Evolutionary conservation across 2,329 filamentous ascomycete species (phyloP).

Genomic region (Alternaria rosae): DNA sequence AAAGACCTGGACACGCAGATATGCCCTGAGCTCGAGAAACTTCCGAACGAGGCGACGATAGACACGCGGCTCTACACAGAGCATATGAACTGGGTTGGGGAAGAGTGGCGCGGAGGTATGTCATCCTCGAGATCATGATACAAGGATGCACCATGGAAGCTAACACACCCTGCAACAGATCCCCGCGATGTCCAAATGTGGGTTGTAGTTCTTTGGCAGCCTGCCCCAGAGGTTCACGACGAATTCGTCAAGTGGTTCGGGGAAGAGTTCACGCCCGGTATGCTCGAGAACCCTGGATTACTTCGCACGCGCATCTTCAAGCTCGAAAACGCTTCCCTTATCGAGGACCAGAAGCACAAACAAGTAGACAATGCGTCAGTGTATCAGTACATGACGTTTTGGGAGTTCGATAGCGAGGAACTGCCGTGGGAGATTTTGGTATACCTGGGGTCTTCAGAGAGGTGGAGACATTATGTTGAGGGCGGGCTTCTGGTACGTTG

Average conservation of each 20-base stretch:
- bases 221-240: constrained; percentile 11
- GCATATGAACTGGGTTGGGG: constrained; percentile 13
- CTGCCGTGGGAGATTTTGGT: constrained; percentile 26
- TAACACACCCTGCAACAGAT: constrained; percentile 15
- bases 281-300: constrained; percentile 23
- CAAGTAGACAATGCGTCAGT: constrained; percentile 4
- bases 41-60: constrained; percentile 14
- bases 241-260: constrained; percentile 21
- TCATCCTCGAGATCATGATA: background rate
- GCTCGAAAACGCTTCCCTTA: constrained; percentile 16
- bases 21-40: background rate
- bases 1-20: constrained; percentile 16
- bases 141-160: background rate
- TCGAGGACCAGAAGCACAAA: constrained; percentile 8
- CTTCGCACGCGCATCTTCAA: constrained; percentile 22
- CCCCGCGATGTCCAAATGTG: constrained; percentile 18
- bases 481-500: constrained; percentile 13
- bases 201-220: constrained; percentile 22
- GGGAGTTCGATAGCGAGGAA: constrained; percentile 24
- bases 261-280: constrained; percentile 18
- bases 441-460: constrained; percentile 21
- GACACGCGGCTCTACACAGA: constrained; percentile 17
- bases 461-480: constrained; percentile 24
- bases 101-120: constrained; percentile 22
- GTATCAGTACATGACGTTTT: constrained; percentile 26